Conservation (phyloP, 306 rosid species). For the Arachis stenosperma region DNA sequence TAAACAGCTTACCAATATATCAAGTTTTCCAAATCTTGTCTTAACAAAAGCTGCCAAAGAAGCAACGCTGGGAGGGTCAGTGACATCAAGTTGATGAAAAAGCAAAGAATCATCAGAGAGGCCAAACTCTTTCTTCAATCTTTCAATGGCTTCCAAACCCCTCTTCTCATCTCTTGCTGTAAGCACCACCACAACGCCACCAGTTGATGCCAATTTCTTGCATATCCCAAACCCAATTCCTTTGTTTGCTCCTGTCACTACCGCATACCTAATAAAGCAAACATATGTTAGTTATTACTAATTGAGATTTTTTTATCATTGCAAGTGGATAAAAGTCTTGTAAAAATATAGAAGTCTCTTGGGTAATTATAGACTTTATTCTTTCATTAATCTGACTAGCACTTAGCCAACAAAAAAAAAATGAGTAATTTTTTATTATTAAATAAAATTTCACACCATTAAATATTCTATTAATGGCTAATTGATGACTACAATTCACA, state of each 20-base stretch:
- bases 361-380: too few relatives aligned
- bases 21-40: slow-evolving; percentile 44
- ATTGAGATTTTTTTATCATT: too few relatives aligned
- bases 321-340: too few relatives aligned
- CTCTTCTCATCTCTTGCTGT: slow-evolving; percentile 50
- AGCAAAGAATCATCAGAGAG: slow-evolving; percentile 32
- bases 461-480: too few relatives aligned
- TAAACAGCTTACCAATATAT: slow-evolving; percentile 42
- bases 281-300: too few relatives aligned
- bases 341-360: too few relatives aligned
- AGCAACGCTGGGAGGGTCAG: slow-evolving; percentile 42
- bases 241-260: slow-evolving; percentile 49
- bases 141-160: slow-evolving; percentile 44
- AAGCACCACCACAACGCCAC: slow-evolving; percentile 41
- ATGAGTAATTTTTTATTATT: too few relatives aligned
- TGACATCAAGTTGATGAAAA: slow-evolving; percentile 57
- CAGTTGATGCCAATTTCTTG: slow-evolving; percentile 47
- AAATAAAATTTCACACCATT: too few relatives aligned
- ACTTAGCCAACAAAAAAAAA: too few relatives aligned
- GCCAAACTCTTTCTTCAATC: slow-evolving; percentile 42
- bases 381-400: too few relatives aligned
- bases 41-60: slow-evolving; percentile 41
- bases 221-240: slow-evolving; percentile 53
- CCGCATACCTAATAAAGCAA: slow-evolving; percentile 32
- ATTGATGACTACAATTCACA: too few relatives aligned